These are phyloP conservation scores for Penicillium odoratum DNA, from an alignment of 495 filamentous ascomycete genomes.

Conservation along the genomic window DNA sequence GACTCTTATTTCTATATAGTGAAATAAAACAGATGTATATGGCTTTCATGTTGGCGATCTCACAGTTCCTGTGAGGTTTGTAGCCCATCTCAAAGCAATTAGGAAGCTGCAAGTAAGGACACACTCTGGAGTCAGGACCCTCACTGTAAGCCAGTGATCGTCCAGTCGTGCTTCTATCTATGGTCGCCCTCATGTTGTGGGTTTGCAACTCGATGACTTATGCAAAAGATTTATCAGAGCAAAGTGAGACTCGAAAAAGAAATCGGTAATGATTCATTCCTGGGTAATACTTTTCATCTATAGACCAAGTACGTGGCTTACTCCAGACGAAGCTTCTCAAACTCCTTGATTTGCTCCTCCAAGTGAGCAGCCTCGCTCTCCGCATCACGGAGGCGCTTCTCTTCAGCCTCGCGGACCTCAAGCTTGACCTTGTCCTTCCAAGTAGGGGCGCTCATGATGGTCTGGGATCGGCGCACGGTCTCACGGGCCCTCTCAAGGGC, in stretches of 20 bases:
- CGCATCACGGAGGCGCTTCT: slow-evolving; percentile 58
- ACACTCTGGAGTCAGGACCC: too few relatives aligned
- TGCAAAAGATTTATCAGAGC: background rate
- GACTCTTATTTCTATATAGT: too few relatives aligned
- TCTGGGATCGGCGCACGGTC: slow-evolving; percentile 34
- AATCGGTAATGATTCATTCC: slow-evolving; percentile 14
- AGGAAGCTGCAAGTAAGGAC: background rate
- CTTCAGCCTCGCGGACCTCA: slow-evolving; percentile 59
- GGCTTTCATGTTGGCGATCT: too few relatives aligned
- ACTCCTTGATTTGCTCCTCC: slow-evolving; percentile 54
- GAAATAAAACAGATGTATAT: too few relatives aligned
- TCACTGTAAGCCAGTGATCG: too few relatives aligned
- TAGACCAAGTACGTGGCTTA: slow-evolving; percentile 22
- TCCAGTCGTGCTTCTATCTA: too few relatives aligned
- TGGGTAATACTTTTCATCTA: slow-evolving; percentile 13
- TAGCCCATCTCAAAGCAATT: background rate
- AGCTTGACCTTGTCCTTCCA: slow-evolving; percentile 50
- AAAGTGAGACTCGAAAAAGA: background rate
- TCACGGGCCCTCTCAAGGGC: slow-evolving; percentile 44
- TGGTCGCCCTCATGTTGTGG: too few relatives aligned
- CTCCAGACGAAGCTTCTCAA: slow-evolving; percentile 50
- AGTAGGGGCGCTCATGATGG: slow-evolving; percentile 34
- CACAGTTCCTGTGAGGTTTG: too few relatives aligned
- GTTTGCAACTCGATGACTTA: background rate
- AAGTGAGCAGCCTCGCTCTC: slow-evolving; percentile 55